Base-by-base conservation (phyloP, 495 filamentous ascomycete genomes). In the Sabuloglossum arenarium region DNA sequence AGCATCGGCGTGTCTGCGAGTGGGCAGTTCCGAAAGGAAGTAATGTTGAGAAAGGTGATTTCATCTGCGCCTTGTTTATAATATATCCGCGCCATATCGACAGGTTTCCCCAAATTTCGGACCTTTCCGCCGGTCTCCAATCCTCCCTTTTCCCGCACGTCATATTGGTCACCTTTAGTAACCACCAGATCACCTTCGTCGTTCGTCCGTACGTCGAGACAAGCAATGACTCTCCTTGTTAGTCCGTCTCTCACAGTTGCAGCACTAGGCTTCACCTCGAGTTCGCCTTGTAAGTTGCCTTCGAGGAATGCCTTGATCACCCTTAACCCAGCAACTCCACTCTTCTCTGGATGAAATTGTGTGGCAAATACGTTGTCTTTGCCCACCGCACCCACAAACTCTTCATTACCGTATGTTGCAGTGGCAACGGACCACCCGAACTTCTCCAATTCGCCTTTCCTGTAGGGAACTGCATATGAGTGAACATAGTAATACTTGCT, bases 401-500 rank as follows among this genome's bases (percentile, higher is more conserved):
- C 80, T 69, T 97, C 88, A 0, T 80, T 75, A 11, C 91, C 89
- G 66, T 98, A 97, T 28, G 75, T 79, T 1, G 80, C 90, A 3
- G 82, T 90, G 14, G 93, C 91, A 14, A 96, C 83, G 0, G 77
- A 79, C 89, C 91, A 96, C 3, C 87, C 91, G 16, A 82, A 75
- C 57, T 70, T 70, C 62, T 91, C 88, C 14, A 91, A 69, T 42
- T 80, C 71, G 6, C 79, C 86, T 56, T 78, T 69, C 53, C 66
- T 67, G 64, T 95, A 88, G 0, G 82, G 82, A 21, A 82, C 82
- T 55, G 88, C 90, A 64, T 94, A 98, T 0, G 86, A 88, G 69
- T 98, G 91, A 32, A 98, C 88, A 62, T 97, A 98, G 66, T 98
- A 98, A 73, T 97, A 98, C 66, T 97, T 96, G 67, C 86, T 94